Evolutionary conservation across 805 yeast species (phyloP).

Genomic region (Blastobotrys robertii): DNA sequence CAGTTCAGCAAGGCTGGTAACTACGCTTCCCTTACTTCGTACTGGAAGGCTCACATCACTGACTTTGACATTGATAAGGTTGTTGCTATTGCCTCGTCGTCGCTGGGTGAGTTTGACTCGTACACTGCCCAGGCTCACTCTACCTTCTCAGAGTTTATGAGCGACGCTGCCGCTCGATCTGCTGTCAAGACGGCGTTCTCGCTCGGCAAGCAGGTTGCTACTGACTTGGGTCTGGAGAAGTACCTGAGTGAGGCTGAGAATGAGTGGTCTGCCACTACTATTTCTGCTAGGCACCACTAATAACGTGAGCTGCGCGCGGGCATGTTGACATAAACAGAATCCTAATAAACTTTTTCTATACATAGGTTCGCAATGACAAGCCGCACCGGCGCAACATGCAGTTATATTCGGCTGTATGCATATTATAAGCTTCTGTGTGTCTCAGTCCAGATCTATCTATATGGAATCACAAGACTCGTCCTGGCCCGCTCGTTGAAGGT

Average conservation of each 20-base stretch:
- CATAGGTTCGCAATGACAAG: too few relatives aligned
- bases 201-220: constrained; percentile 11
- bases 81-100: constrained; percentile 6
- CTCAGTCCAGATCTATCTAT: neutral
- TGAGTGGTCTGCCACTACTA: constrained; percentile 3
- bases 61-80: constrained; percentile 21
- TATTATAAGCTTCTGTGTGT: neutral
- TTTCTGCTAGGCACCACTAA: constrained; percentile 1
- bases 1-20: constrained; percentile 14
- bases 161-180: too few relatives aligned
- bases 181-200: too few relatives aligned
- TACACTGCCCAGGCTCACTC: too few relatives aligned
- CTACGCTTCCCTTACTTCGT: constrained; percentile 13
- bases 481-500: neutral
- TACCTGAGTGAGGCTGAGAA: neutral
- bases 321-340: too few relatives aligned
- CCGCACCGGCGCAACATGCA: neutral
- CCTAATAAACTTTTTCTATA: too few relatives aligned
- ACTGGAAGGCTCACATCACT: constrained; percentile 13
- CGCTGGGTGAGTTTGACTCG: too few relatives aligned
- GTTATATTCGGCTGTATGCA: neutral
- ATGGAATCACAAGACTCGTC: neutral
- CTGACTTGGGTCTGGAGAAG: constrained; percentile 11
- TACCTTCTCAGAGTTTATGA: too few relatives aligned
- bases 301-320: neutral